Base-by-base conservation (phyloP, 352 stramenopile genomes). In the Peronospora belbahrii region DNA sequence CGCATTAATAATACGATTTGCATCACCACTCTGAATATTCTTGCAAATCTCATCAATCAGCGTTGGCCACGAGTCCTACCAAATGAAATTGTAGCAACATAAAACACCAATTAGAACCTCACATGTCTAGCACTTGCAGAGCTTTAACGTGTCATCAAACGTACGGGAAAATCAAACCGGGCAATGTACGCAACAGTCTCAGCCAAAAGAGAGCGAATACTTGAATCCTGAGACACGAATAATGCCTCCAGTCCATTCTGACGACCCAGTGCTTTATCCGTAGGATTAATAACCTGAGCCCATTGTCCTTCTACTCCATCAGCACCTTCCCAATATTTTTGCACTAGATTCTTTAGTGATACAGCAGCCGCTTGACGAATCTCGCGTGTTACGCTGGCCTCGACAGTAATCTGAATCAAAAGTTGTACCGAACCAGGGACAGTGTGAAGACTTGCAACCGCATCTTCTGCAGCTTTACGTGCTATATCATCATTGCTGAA, bases 271-370 rank as follows among this genome's bases (percentile, higher is more conserved):
- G 59, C 56, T 52, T 84, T 80, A 52, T 92, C 80, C 14, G 74
- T 74, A 2, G 77, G 70, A 14, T 69, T 73, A 44, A 85, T 81
- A 20, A 82, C 57, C 27, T 74, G 52, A 27, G 84, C 51, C 52
- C 85, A 76, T 40, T 94, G 83, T 30, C 79, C 76, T 10, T 92
- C 61, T 15, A 80, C 70, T 36, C 95, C 62, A 40, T 88, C 66
- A 6, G 56, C 48, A 28, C 75, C 88, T 34, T 96, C 81, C 94
- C 94, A 98, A 54, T 95, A 94, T 71, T 96, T 95, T 23, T 94
- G 74, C 48, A 96, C 94, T 20, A 97, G 79, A 70, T 98, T 98
- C 70, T 98, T 98, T 25, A 97, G 71, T 62, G 93, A 85, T 60
- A 98, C 95, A 35, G 90, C 87, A 22, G 90, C 91, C 11, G 90